phyloP scores from a whole-genome alignment of 2,329 filamentous ascomycete genomes.

The Fusarium poae region DNA sequence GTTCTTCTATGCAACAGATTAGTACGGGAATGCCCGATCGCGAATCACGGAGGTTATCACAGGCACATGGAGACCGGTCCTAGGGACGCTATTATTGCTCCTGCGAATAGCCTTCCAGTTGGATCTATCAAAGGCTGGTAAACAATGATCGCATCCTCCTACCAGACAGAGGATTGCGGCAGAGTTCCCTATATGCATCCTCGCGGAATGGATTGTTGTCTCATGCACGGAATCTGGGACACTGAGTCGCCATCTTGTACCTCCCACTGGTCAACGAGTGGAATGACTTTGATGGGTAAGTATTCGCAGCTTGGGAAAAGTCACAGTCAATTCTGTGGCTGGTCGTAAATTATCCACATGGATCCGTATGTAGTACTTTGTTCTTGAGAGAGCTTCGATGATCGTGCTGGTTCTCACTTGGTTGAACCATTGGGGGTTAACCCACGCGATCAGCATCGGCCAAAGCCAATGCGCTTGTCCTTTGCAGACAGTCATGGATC shows the following conservation, averaged over 20 bases:
- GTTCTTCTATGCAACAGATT: constrained; percentile 7
- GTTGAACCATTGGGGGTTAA: constrained; percentile 45
- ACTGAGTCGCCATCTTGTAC: constrained; percentile 5
- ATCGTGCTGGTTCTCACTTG: constrained; percentile 32
- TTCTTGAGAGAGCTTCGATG: constrained; percentile 33
- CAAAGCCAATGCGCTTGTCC: constrained; percentile 35
- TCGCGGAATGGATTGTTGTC: neutral
- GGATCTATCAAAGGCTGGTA: constrained; percentile 3
- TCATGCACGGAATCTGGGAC: neutral
- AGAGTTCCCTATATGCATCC: neutral
- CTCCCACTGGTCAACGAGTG: constrained; percentile 1
- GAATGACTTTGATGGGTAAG: constrained; percentile 6
- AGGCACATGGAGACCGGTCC: neutral
- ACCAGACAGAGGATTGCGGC: constrained; percentile 2
- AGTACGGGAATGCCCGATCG: neutral
- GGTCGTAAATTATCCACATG: constrained; percentile 55
- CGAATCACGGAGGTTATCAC: constrained; percentile 4
- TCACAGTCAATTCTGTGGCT: constrained; percentile 16
- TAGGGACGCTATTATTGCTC: neutral
- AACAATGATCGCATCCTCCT: constrained; percentile 13
- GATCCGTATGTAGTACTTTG: constrained; percentile 55
- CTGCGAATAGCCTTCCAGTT: neutral
- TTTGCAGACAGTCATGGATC: constrained; percentile 26
- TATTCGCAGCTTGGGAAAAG: constrained; percentile 24
- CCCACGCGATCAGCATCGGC: constrained; percentile 34